A percentile compares a stretch with the other conserved stretches of the same genome.
Evolutionary conservation across 2,329 filamentous ascomycete genomes (phyloP).

Genomic region (Lachnellula suecica): DNA sequence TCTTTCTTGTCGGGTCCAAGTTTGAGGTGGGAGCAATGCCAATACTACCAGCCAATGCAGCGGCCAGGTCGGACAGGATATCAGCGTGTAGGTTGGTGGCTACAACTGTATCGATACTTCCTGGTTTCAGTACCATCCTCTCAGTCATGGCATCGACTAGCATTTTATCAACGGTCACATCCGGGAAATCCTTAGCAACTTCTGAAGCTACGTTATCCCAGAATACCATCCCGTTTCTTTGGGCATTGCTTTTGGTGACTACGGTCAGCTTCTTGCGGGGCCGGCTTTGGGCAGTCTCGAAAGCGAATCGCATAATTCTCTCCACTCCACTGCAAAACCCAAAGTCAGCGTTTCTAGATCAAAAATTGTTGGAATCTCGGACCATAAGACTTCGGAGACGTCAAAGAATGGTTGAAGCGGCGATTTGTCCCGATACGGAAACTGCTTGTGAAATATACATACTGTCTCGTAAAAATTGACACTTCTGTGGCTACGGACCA

Average conservation of each 20-base stretch:
- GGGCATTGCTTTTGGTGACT: constrained; percentile 66
- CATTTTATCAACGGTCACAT: constrained; percentile 57
- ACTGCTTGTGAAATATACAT: too few species aligned
- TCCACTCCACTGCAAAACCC: too few species aligned
- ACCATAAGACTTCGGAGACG: too few species aligned
- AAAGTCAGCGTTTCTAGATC: too few species aligned
- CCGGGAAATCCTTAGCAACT: constrained; percentile 57
- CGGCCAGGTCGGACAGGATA: constrained; percentile 69
- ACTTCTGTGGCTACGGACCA: constrained; percentile 64
- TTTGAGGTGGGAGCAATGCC: constrained; percentile 72
- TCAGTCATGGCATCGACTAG: constrained; percentile 35
- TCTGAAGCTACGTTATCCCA: constrained; percentile 61
- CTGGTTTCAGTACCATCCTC: constrained; percentile 58
- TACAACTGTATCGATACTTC: constrained; percentile 60
- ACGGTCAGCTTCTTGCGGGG: constrained; percentile 59
- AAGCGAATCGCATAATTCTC: constrained; percentile 62
- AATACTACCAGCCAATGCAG: constrained; percentile 68
- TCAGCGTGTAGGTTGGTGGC: constrained; percentile 64
- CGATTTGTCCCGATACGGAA: too few species aligned
- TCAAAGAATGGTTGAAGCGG: too few species aligned
- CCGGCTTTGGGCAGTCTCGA: constrained; percentile 51
- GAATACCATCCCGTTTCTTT: constrained; percentile 66
- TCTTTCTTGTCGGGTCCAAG: constrained; percentile 56
- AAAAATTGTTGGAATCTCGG: too few species aligned
- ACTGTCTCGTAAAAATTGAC: constrained; percentile 61